Evolutionary conservation across 2,329 filamentous ascomycete genomes (phyloP).

Genomic region (Cordyceps cateniannulata): DNA sequence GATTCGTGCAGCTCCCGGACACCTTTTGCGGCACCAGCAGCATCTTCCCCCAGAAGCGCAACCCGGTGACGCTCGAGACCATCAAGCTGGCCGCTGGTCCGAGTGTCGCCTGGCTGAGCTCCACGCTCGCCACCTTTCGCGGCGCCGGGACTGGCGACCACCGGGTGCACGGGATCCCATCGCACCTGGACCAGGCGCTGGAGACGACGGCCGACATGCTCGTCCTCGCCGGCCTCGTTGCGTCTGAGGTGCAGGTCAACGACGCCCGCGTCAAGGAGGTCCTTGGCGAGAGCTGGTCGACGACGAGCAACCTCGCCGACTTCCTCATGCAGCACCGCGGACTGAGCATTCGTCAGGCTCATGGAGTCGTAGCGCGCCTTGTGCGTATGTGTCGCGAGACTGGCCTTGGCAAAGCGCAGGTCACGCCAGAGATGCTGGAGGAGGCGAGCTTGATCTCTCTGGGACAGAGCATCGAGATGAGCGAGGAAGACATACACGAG

Average conservation of each 20-base stretch:
- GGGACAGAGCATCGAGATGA: conserved; percentile 1
- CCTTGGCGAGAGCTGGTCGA: conserved; percentile 12
- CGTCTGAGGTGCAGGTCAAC: conserved; percentile 10
- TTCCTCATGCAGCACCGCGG: conserved; percentile 10
- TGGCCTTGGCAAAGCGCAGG: background rate
- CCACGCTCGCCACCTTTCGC: conserved; percentile 10
- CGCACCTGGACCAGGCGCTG: conserved; percentile 9
- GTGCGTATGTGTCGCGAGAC: conserved; percentile 10
- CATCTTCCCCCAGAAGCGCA: conserved; percentile 15
- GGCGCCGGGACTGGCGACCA: conserved; percentile 11
- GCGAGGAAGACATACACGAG: conserved; percentile 1
- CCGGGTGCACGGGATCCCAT: conserved; percentile 3
- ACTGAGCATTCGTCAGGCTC: conserved; percentile 12
- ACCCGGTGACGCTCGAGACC: conserved; percentile 13
- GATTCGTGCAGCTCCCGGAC: conserved; percentile 9
- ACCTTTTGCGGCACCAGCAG: conserved; percentile 14
- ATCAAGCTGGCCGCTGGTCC: conserved; percentile 13
- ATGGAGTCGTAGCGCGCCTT: conserved; percentile 11
- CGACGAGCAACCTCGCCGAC: conserved; percentile 13
- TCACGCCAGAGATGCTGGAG: background rate
- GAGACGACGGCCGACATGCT: conserved; percentile 12
- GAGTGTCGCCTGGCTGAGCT: conserved; percentile 11
- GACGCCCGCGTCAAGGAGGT: conserved; percentile 3
- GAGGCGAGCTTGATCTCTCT: conserved; percentile 6
- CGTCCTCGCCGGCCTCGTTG: conserved; percentile 9